Percentiles rank a stretch among this genome's conserved stretches.
phyloP scores from a whole-genome alignment of 306 rosid species.

The Trifolium subterraneum region DNA sequence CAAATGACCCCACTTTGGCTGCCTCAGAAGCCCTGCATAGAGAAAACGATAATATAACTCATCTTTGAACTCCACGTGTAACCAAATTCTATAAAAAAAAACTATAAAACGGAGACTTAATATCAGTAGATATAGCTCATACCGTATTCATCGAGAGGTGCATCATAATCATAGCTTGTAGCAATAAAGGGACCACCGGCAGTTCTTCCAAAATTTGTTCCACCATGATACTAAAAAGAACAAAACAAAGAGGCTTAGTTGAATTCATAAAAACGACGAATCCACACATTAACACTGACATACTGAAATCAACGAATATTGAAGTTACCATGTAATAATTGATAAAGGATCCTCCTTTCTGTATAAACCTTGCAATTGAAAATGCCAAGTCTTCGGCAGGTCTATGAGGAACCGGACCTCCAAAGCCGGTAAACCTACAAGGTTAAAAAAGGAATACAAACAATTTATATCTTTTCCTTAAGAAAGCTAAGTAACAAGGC shows the following conservation, averaged over 20 bases:
- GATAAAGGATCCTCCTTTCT: conserved; percentile 90
- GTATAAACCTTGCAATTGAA: conserved; percentile 93
- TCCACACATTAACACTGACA: not conserved
- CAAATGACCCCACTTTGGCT: conserved; percentile 98
- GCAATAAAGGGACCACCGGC: conserved; percentile 99
- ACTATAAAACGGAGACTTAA: no score
- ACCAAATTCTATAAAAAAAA: no score
- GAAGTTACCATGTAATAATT: conserved; percentile 90
- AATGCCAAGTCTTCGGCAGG: conserved; percentile 96
- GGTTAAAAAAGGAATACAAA: conserved; percentile 22
- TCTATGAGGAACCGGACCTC: conserved; percentile 89
- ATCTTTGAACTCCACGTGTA: not conserved
- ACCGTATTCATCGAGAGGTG: conserved; percentile 98
- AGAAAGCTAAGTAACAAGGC: conserved; percentile 25
- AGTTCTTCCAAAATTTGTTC: conserved; percentile 97
- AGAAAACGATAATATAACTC: conserved; percentile 17
- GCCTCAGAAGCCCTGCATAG: conserved; percentile 73
- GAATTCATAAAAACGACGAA: conserved; percentile 11
- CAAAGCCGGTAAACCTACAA: conserved; percentile 90
- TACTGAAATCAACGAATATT: conserved; percentile 30
- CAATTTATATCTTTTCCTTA: conserved; percentile 9
- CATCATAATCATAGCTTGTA: conserved; percentile 97
- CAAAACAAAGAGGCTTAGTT: conserved; percentile 36
- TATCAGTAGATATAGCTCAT: conserved; percentile 31
- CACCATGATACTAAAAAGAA: conserved; percentile 85